These are phyloP conservation scores for Boletellus ananas DNA, from an alignment of 768 basidiomycete species.

Conservation along the genomic window DNA sequence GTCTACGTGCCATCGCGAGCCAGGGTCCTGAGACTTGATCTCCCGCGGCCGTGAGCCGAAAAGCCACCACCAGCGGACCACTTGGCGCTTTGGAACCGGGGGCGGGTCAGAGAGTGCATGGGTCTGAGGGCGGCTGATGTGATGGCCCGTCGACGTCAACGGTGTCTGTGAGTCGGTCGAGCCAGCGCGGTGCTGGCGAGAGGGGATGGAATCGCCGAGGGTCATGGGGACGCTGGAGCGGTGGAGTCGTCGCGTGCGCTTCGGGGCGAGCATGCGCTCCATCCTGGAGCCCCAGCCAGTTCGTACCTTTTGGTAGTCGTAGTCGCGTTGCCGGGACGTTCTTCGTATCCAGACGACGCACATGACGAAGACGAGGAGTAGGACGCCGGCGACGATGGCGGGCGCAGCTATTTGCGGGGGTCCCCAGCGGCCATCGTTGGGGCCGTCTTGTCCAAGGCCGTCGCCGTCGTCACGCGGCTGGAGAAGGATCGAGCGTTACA, in stretches of 20 bases:
- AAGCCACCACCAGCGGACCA: constrained; percentile 24
- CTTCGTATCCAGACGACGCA: constrained; percentile 26
- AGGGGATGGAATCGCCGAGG: constrained; percentile 22
- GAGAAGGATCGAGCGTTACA: not conserved
- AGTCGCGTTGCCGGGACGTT: constrained; percentile 1
- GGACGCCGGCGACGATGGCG: constrained; percentile 30
- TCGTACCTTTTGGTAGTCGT: constrained; percentile 13
- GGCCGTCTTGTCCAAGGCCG: no score
- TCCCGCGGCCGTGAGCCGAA: constrained; percentile 25
- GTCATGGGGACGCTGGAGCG: constrained; percentile 16
- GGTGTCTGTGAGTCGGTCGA: constrained; percentile 31
- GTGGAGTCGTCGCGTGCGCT: constrained; percentile 12
- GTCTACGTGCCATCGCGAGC: constrained; percentile 21
- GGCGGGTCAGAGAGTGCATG: not conserved
- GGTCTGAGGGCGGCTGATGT: constrained; percentile 11
- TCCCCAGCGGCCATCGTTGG: constrained; percentile 12
- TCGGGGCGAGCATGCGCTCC: constrained; percentile 12
- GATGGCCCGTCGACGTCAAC: constrained; percentile 9
- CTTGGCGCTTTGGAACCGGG: not conserved
- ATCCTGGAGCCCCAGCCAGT: constrained; percentile 14
- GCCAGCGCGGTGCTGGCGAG: constrained; percentile 16
- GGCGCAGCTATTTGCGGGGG: constrained; percentile 34
- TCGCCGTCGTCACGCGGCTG: constrained; percentile 16
- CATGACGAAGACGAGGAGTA: constrained; percentile 21
- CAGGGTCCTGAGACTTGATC: constrained; percentile 22